Conservation (phyloP, 2,329 filamentous ascomycete genomes). For the Dothistroma septosporum region DNA sequence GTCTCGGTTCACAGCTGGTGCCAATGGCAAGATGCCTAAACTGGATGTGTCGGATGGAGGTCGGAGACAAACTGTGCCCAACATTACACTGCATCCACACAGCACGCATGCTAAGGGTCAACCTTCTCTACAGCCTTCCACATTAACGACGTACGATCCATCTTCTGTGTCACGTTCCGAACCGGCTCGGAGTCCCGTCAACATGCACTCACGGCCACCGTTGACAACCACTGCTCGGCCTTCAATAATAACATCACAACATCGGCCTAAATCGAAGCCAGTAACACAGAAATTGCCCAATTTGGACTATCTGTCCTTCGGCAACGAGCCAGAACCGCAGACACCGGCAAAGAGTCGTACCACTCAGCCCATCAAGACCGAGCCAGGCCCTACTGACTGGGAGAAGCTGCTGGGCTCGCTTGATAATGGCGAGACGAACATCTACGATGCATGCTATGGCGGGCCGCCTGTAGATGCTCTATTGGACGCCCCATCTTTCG, state of each 20-base stretch:
- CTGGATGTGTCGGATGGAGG: slow-evolving; percentile 29
- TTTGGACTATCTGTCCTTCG: slow-evolving; percentile 48
- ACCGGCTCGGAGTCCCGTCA: slow-evolving; percentile 44
- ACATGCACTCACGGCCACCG: slow-evolving; percentile 30
- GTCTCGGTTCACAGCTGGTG: slow-evolving; percentile 40
- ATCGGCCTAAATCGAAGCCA: slow-evolving; percentile 17
- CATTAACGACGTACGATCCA: slow-evolving; percentile 41
- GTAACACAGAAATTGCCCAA: slow-evolving; percentile 33
- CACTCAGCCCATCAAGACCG: slow-evolving; percentile 32
- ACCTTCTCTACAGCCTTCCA: slow-evolving; percentile 43
- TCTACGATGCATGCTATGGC: slow-evolving; percentile 80
- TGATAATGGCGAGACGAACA: slow-evolving; percentile 73
- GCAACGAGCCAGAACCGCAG: slow-evolving; percentile 33
- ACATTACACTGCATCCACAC: slow-evolving; percentile 46
- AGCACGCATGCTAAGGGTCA: slow-evolving; percentile 46
- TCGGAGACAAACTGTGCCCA: slow-evolving; percentile 43
- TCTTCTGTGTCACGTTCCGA: slow-evolving; percentile 43
- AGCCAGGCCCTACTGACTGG: slow-evolving; percentile 65
- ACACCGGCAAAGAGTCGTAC: slow-evolving; percentile 9
- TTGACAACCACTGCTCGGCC: slow-evolving; percentile 24
- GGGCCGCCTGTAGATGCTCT: slow-evolving; percentile 51
- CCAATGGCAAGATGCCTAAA: slow-evolving; percentile 22
- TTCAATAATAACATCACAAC: slow-evolving; percentile 20
- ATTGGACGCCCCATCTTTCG: slow-evolving; percentile 43
- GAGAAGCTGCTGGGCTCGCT: slow-evolving; percentile 75